A percentile compares a stretch with the other conserved stretches of the same genome.
Evolutionary conservation across 768 basidiomycete genomes (phyloP).

Genomic region (Mycena polygramma): DNA sequence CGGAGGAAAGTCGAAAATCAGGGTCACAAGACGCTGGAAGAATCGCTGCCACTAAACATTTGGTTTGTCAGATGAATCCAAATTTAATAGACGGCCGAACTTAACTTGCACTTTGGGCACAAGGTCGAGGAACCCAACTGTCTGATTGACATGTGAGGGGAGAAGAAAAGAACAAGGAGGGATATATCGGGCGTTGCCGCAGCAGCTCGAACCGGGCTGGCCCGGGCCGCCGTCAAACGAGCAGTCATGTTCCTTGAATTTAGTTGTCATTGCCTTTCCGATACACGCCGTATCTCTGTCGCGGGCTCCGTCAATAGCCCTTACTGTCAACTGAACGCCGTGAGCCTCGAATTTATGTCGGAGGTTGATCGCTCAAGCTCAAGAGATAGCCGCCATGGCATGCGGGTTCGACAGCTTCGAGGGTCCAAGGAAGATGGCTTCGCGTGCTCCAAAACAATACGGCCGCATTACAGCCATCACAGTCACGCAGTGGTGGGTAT

Average conservation of each 20-base stretch:
- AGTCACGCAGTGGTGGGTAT: not conserved
- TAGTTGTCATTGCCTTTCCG: no score
- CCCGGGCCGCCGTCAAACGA: not conserved
- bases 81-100: constrained; percentile 1
- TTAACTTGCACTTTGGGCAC: constrained; percentile 9
- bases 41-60: not conserved
- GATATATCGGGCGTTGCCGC: no score
- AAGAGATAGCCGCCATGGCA: not conserved
- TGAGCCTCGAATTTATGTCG: no score
- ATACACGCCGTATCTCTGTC: no score
- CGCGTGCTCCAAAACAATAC: not conserved
- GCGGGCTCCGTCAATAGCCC: no score
- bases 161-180: no score
- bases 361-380: not conserved
- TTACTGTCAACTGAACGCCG: no score
- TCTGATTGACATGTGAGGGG: no score
- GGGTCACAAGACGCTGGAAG: not conserved
- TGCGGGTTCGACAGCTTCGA: constrained; percentile 9
- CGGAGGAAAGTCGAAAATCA: not conserved
- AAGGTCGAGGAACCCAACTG: constrained; percentile 12
- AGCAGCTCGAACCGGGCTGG: no score
- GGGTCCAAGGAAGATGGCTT: not conserved
- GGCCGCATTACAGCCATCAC: not conserved
- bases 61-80: no score
- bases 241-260: no score